Evolutionary conservation across 768 basidiomycete genomes (phyloP).

Genomic region (Pleurotus pulmonarius): DNA sequence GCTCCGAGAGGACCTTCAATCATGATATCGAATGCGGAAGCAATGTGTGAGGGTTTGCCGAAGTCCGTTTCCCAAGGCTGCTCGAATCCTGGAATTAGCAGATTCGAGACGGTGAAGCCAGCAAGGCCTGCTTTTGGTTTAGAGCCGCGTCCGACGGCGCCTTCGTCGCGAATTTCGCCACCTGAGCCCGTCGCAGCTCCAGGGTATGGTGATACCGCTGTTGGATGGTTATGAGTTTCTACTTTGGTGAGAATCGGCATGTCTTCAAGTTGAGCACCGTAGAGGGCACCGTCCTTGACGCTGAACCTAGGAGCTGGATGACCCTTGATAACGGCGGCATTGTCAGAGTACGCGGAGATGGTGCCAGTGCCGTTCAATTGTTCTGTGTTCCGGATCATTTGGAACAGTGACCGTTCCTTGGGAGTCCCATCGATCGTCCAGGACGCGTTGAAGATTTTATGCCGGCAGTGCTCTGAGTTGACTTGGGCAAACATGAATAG

Average conservation of each 20-base stretch:
- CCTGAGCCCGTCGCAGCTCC: conserved; percentile 99
- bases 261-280: conserved; percentile 57
- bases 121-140: conserved; percentile 93
- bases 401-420: conserved; percentile 76
- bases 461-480: conserved; percentile 99
- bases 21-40: conserved; percentile 95
- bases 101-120: conserved; percentile 92
- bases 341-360: conserved; percentile 96
- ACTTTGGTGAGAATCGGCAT: conserved; percentile 95
- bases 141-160: conserved; percentile 91
- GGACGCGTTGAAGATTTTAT: conserved; percentile 98
- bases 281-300: conserved; percentile 38
- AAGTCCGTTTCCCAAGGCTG: conserved; percentile 98
- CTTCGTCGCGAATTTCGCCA: conserved; percentile 98
- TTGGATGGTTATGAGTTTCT: conserved; percentile 99
- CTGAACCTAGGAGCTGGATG: conserved; percentile 73
- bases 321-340: conserved; percentile 92
- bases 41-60: conserved; percentile 87
- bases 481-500: conserved; percentile 99
- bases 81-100: conserved; percentile 84
- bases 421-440: conserved; percentile 82
- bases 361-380: conserved; percentile 70
- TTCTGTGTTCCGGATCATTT: conserved; percentile 98
- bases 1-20: conserved; percentile 92
- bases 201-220: conserved; percentile 95